Percentiles rank a stretch among this genome's conserved stretches.
Evolutionary conservation across 495 filamentous ascomycete species (phyloP).

Genomic region (Trichoderma gamsii): DNA sequence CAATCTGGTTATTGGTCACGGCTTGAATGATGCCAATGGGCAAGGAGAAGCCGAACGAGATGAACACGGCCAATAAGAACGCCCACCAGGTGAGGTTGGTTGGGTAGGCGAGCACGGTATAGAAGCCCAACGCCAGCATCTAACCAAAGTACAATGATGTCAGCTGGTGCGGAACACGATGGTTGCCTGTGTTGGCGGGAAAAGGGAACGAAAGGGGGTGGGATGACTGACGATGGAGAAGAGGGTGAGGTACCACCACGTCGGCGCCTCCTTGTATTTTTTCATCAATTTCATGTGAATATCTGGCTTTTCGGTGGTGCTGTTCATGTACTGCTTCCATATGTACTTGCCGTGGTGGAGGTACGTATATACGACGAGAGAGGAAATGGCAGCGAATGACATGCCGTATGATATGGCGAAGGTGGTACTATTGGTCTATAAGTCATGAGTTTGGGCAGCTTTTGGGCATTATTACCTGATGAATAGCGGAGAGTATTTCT

Average conservation of each 20-base stretch:
- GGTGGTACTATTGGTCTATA: slow-evolving; percentile 38
- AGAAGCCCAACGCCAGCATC: slow-evolving; percentile 57
- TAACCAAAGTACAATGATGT: slow-evolving; percentile 23
- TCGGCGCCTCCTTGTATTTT: slow-evolving; percentile 53
- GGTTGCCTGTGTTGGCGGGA: slow-evolving; percentile 24
- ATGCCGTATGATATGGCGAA: slow-evolving; percentile 62
- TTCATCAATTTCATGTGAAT: slow-evolving; percentile 55
- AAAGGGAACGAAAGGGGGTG: too few relatives aligned
- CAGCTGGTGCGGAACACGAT: slow-evolving; percentile 24
- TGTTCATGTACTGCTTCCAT: slow-evolving; percentile 52
- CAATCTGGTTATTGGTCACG: slow-evolving; percentile 62
- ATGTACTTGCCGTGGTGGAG: slow-evolving; percentile 61
- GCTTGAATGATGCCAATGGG: slow-evolving; percentile 58
- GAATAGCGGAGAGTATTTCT: slow-evolving; percentile 57
- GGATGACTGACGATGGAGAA: slow-evolving; percentile 36
- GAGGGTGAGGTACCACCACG: slow-evolving; percentile 50
- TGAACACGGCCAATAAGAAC: slow-evolving; percentile 57
- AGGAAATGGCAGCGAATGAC: slow-evolving; percentile 63
- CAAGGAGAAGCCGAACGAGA: slow-evolving; percentile 48
- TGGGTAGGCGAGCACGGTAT: slow-evolving; percentile 58
- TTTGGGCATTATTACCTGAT: slow-evolving; percentile 35
- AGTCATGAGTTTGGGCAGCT: neutral
- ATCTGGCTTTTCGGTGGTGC: slow-evolving; percentile 53
- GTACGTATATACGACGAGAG: slow-evolving; percentile 58
- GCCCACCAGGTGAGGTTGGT: slow-evolving; percentile 64